Evolutionary conservation across 139 green algal genomes (phyloP).

Genomic region (Mesotaenium endlicherianum): DNA sequence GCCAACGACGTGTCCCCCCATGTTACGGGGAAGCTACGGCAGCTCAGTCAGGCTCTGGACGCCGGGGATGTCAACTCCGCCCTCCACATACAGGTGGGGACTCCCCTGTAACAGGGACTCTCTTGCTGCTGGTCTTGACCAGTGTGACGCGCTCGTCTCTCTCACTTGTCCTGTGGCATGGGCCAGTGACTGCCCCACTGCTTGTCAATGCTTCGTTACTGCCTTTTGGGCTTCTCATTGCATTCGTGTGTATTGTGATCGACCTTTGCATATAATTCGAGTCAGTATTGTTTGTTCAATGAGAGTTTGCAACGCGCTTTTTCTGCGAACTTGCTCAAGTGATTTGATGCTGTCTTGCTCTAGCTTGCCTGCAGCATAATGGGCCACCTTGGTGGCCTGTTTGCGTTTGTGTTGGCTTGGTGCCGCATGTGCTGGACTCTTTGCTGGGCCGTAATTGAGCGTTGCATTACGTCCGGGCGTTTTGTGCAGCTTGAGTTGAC

Average conservation of each 20-base stretch:
- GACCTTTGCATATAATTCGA: background rate
- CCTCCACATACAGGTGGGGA: slow-evolving; percentile 58
- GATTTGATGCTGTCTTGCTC: background rate
- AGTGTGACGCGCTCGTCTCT: background rate
- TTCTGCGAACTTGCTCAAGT: background rate
- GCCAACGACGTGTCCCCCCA: slow-evolving; percentile 65
- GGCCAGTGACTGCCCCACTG: background rate
- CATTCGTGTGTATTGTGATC: background rate
- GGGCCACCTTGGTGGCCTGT: background rate
- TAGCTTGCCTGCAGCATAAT: background rate
- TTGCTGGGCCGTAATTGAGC: background rate
- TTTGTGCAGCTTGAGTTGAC: slow-evolving; percentile 80
- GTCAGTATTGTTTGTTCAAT: background rate
- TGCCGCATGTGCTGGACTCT: background rate
- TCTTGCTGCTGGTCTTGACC: background rate
- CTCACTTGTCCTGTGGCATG: background rate
- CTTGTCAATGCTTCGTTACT: background rate
- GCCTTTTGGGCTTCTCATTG: background rate
- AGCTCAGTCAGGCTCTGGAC: slow-evolving; percentile 79
- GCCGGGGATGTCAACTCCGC: slow-evolving; percentile 74
- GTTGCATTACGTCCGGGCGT: background rate
- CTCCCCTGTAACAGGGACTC: background rate
- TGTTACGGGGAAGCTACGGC: slow-evolving; percentile 74
- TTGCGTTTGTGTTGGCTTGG: background rate
- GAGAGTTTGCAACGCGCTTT: background rate